Base-by-base conservation (phyloP, 169 alveolate species). In the Babesia bigemina region DNA sequence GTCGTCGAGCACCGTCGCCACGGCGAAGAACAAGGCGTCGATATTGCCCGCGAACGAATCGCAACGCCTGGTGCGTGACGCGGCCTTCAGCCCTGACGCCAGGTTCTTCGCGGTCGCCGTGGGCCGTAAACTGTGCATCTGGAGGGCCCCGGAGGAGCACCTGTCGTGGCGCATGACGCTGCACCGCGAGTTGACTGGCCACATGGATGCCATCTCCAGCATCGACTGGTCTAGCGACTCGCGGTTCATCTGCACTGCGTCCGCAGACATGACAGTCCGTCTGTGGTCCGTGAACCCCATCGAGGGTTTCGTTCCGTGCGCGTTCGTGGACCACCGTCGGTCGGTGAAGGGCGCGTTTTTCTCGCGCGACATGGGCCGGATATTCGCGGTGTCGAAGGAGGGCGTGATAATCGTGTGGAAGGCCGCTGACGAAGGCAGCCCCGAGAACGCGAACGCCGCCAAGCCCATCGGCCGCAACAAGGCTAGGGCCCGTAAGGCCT, bases 351-450 rank as follows among this genome's bases (percentile, higher is more conserved):
- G 91, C 19, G 95, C 96, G 7, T 93, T 84, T 44, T 93, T 92
- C 62, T 76, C 96, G 22, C 78, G 75, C 44, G 86, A 86, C 28
- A 76, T 86, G 91, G 70, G 88, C 10, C 82, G 92, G 19, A 92
- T 93, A 61, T 92, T 84, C 62, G 84, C 93, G 26, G 86, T 93
- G 28, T 88, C 94, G 29, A 81, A 85, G 42, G 95, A 92, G 53
- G 96, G 96, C 9, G 92, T 93, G 8, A 85, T 93, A 33, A 88
- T 93, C 53, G 63, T 87, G 16, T 93, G 96, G 96, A 88, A 86
- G 44, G 59, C 29, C 36, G 79, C 67, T 11, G 60, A 67, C 56
- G 33, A 57, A 1, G 55, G 21, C 21, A 39, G 22, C 11, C 44
- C 29, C 22, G 16, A 28, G 21, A 21, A 53, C 49, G 73, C 12